These are phyloP conservation scores for Pseudogymnoascus sp. DNA, from an alignment of 2,329 filamentous ascomycete genomes.

Conservation along the genomic window DNA sequence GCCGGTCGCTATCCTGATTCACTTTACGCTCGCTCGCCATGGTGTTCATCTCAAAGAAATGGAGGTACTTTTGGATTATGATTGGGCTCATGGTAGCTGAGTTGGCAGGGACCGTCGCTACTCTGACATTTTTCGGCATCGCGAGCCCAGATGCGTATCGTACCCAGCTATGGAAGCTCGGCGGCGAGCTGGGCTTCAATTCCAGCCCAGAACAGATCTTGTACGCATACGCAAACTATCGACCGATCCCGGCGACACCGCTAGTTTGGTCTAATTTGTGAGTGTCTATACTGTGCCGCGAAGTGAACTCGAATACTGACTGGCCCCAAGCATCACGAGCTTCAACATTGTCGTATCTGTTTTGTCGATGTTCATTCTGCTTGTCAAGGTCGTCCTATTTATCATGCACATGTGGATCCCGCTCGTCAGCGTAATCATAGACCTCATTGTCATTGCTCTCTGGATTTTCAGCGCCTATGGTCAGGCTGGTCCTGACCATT, in stretches of 20 bases:
- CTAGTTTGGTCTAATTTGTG: conserved; percentile 68
- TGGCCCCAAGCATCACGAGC: conserved; percentile 54
- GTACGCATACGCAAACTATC: conserved; percentile 67
- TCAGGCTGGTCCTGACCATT: conserved; percentile 66
- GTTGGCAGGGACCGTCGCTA: conserved; percentile 55
- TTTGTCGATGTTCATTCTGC: conserved; percentile 66
- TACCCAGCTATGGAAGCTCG: conserved; percentile 65
- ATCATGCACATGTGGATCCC: conserved; percentile 67
- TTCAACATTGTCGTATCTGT: conserved; percentile 73
- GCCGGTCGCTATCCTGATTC: conserved; percentile 4
- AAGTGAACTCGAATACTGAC: conserved; percentile 17
- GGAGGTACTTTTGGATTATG: conserved; percentile 41
- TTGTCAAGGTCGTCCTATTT: conserved; percentile 61
- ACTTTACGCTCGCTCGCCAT: not conserved
- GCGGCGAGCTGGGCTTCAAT: conserved; percentile 64
- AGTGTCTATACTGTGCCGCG: conserved; percentile 30
- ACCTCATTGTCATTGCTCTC: conserved; percentile 50
- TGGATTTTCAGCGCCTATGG: conserved; percentile 62
- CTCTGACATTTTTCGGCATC: conserved; percentile 65
- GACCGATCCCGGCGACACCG: conserved; percentile 52
- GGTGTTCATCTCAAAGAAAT: conserved; percentile 34
- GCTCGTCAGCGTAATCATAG: conserved; percentile 51
- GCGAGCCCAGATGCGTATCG: conserved; percentile 67
- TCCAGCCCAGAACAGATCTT: conserved; percentile 62
- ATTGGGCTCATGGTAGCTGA: conserved; percentile 55